Percentiles rank a stretch among this genome's conserved stretches.
phyloP scores from a whole-genome alignment of 129 eudicot genomes.

The Escallonia rubra region DNA sequence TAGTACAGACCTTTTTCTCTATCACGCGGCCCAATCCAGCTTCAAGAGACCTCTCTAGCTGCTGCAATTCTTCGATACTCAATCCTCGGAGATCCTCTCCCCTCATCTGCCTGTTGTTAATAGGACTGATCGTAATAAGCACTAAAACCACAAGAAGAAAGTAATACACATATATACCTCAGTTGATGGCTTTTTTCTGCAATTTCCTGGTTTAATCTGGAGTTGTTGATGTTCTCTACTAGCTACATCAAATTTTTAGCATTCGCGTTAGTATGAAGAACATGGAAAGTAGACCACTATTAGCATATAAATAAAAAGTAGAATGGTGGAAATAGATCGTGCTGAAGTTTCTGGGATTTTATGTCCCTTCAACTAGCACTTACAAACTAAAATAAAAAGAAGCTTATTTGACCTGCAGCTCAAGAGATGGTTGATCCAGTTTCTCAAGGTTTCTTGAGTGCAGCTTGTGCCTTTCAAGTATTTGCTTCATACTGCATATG shows the following conservation, averaged over 20 bases:
- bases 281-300: too few relatives aligned
- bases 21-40: slow-evolving; percentile 70
- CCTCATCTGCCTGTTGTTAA: slow-evolving; percentile 63
- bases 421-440: slow-evolving; percentile 78
- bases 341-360: too few relatives aligned
- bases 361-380: too few relatives aligned
- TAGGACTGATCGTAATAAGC: not conserved
- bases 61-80: slow-evolving; percentile 70
- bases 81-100: slow-evolving; percentile 94
- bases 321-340: too few relatives aligned
- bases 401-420: slow-evolving; percentile 59
- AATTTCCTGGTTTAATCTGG: slow-evolving; percentile 77
- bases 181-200: slow-evolving; percentile 73
- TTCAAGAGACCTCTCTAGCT: slow-evolving; percentile 76
- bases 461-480: slow-evolving; percentile 79
- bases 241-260: slow-evolving; percentile 44
- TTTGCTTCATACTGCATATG: slow-evolving; percentile 52
- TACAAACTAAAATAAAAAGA: not conserved
- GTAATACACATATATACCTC: slow-evolving; percentile 36
- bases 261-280: not conserved
- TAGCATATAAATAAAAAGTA: too few relatives aligned
- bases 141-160: not conserved
- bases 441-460: slow-evolving; percentile 76
- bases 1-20: slow-evolving; percentile 64
- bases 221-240: slow-evolving; percentile 63